phyloP scores from a whole-genome alignment of 2,329 filamentous ascomycete genomes.

The Xylariaceae sp. region DNA sequence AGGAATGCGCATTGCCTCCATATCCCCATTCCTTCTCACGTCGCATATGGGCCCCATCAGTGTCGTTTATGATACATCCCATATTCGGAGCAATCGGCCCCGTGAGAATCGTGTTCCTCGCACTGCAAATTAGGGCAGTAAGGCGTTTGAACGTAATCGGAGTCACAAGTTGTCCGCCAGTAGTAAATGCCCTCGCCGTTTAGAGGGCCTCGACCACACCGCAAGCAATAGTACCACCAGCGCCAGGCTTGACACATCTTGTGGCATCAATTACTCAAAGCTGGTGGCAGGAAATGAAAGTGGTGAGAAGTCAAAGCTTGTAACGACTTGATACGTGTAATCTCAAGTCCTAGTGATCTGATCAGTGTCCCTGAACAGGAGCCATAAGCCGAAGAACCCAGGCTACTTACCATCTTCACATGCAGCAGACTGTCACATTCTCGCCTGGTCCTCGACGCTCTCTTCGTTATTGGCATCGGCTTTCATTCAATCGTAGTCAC shows the following conservation, averaged over 20 bases:
- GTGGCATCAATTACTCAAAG: not conserved
- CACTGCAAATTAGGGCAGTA: slow-evolving; percentile 22
- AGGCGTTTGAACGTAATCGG: slow-evolving; percentile 19
- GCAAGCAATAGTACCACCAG: slow-evolving; percentile 25
- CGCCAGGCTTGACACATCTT: slow-evolving; percentile 24
- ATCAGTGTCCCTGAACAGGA: too few species aligned
- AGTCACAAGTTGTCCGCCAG: slow-evolving; percentile 25
- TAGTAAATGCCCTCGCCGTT: slow-evolving; percentile 17
- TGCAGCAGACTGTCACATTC: too few species aligned
- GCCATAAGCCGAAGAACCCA: too few species aligned
- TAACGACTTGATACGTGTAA: too few species aligned
- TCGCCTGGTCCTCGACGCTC: too few species aligned
- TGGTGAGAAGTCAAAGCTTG: too few species aligned
- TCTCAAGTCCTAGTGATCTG: too few species aligned
- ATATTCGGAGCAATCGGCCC: slow-evolving; percentile 21
- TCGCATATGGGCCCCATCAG: not conserved
- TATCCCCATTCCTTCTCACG: not conserved
- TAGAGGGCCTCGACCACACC: slow-evolving; percentile 24
- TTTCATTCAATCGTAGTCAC: too few species aligned
- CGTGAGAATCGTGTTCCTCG: slow-evolving; percentile 19
- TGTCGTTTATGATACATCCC: slow-evolving; percentile 21
- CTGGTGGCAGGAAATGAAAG: too few species aligned
- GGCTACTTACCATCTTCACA: too few species aligned
- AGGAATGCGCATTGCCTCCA: not conserved
- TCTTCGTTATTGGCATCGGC: too few species aligned